Evolutionary conservation across 2,329 filamentous ascomycete genomes (phyloP), one percentile per base, ranked within the genome.

Genomic region (Phialemonium atrogriseum): DNA sequence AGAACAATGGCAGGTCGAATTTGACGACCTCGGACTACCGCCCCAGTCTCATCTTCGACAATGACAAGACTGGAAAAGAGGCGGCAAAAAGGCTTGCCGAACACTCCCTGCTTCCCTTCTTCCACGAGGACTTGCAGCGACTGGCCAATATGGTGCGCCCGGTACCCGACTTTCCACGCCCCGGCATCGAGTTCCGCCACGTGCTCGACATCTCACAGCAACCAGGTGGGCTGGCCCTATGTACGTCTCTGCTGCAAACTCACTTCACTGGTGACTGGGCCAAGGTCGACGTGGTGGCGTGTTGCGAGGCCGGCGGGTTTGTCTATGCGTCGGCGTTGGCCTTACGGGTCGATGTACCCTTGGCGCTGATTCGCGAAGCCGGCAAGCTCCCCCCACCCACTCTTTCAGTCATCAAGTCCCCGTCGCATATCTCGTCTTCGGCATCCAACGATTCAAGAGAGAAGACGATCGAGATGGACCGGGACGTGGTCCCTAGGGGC

Each of bases 311-410:
- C 0, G 74, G 76, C 26, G 71, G 74, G 14, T 68, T 68, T 36
- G 34, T 76, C 35, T 77, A 52, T 52, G 74, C 71, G 2, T 57
- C 73, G 8, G 48, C 66, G 2, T 51, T 80, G 38, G 65, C 69
- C 4, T 22, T 22, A 10, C 46, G 29, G 2, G 43, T 69, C 27
- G 34, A 54, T 23, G 20, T 65, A 8, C 67, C 60, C 2, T 44
- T 78, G 37, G 58, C 53, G 6, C 46, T 73, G 25, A 63, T 79
- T 35, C 70, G 75, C 23, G 55, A 70, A 45, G 63, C 61, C 8
- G 68, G 68, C 16, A 80, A 78, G 50, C 64, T 80, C 0, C 74
- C 75, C 0, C 67, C 68, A 7, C 74, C 73, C 0, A 69, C 55
- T 0, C 8, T 74, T 20, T 72, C 66, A 6, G 59, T 65, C 15